Evolutionary conservation across 2,329 filamentous ascomycete genomes (phyloP), one percentile per base, ranked within the genome.

Genomic region (Alternaria tenuissima): DNA sequence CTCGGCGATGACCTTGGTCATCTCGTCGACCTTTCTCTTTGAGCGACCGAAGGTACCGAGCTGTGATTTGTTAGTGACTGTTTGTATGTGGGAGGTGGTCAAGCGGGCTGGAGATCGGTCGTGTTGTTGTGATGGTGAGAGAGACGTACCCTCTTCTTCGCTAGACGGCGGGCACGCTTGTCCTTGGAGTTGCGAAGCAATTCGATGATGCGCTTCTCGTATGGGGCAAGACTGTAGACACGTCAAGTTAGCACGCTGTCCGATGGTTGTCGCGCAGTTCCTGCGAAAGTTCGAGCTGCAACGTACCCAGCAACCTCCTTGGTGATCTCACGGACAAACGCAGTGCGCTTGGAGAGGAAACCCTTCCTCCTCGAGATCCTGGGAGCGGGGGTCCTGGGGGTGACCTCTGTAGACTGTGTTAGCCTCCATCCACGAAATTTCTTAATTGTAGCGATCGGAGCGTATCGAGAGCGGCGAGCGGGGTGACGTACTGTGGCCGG

Each of bases 1-100:
- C 87, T 98, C 95, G 79, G 94, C 93, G 81, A 99, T 99, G 84
- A 99, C 92, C 79, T 92, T 89, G 86, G 93, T 92, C 86, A 99
- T 93, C 87, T 98, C 94, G 82, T 99, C 95, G 76, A 99, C 95
- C 94, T 99, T 99, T 83, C 88, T 90, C 94, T 99, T 99, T 81
- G 94, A 94, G 84, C 95, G 94, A 81, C 92, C 92, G 85, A 98
- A 98, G 77, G 95, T 98, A 82, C 95, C 95, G 87, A 99, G 94
- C 91, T 95, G 62, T 64, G 18, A 9, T 22, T 11, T 61, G 71
- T 78, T 70, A 79, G 76, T 68, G 56, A 52, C 44, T 53, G 55
- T 44, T 61, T 57, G 48, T 49, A 52, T n/a, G 22, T 34, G 32
- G 53, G 47, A 39, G 38, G 34, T 42, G 14, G 42, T 44, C 26